A percentile compares a stretch with the other conserved stretches of the same genome.
phyloP scores from a whole-genome alignment of 257 asterid species.

The Jacaranda copaia region DNA sequence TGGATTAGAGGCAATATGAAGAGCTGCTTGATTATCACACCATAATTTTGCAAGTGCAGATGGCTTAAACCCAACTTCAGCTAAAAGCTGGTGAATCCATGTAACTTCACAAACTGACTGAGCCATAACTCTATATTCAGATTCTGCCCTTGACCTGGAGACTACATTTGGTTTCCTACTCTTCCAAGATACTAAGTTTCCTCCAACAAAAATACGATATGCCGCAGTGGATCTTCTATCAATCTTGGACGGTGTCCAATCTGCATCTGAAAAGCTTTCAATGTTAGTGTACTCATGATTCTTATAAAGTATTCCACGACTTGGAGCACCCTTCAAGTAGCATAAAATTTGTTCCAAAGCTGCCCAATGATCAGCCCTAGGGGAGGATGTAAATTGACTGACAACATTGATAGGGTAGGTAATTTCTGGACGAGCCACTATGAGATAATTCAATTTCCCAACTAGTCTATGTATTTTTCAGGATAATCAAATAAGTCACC shows the following conservation, averaged over 20 bases:
- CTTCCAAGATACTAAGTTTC: constrained; percentile 20
- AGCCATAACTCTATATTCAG: constrained; percentile 12
- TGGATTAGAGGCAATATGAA: no score
- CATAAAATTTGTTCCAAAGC: constrained; percentile 4
- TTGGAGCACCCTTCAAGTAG: neutral
- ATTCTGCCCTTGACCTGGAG: constrained; percentile 7
- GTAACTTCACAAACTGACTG: neutral
- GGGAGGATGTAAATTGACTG: neutral
- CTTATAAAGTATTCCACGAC: neutral
- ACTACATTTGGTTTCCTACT: constrained; percentile 24
- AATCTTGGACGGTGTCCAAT: neutral
- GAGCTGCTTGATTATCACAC: neutral
- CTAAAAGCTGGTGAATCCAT: neutral
- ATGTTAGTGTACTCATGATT: neutral
- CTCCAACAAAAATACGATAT: neutral
- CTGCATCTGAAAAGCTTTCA: neutral
- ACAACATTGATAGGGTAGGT: no score
- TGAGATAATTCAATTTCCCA: neutral
- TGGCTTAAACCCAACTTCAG: neutral
- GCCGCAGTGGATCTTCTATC: neutral
- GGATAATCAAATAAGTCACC: neutral
- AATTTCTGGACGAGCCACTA: no score
- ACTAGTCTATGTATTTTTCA: neutral
- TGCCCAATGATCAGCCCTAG: neutral
- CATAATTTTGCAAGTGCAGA: neutral